phyloP scores from a whole-genome alignment of 2,329 filamentous ascomycete species.

The Epicoccum nigrum region DNA sequence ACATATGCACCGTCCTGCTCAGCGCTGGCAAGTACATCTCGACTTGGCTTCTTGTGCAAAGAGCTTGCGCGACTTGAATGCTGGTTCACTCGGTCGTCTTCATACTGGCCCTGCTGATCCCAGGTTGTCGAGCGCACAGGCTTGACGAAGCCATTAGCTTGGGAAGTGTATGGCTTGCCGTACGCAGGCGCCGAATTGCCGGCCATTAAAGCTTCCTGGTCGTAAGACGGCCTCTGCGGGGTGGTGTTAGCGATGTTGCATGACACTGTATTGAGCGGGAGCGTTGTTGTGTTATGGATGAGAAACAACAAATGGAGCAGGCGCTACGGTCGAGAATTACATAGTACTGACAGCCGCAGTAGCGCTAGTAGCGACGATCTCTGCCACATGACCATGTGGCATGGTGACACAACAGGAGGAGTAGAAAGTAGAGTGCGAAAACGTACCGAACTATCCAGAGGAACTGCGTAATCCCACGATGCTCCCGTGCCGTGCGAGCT shows the following conservation, averaged over 20 bases:
- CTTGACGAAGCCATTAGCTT: constrained; percentile 44
- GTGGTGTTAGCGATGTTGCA: constrained; percentile 28
- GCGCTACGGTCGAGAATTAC: constrained; percentile 32
- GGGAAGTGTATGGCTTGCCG: constrained; percentile 39
- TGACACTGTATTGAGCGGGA: neutral
- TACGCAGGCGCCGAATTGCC: constrained; percentile 39
- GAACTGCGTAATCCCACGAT: constrained; percentile 49
- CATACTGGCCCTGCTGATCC: constrained; percentile 38
- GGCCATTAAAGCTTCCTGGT: constrained; percentile 45
- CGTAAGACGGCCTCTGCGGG: constrained; percentile 36
- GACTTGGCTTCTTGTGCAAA: constrained; percentile 49
- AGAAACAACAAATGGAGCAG: constrained; percentile 15
- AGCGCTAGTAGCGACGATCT: constrained; percentile 24
- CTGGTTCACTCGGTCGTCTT: constrained; percentile 35
- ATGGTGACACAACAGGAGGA: constrained; percentile 5
- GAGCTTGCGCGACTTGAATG: constrained; percentile 45
- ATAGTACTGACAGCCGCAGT: constrained; percentile 28
- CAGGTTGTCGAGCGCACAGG: constrained; percentile 38
- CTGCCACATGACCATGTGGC: constrained; percentile 3
- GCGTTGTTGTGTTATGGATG: constrained; percentile 1
- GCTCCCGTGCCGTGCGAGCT: constrained; percentile 46
- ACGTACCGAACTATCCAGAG: constrained; percentile 46
- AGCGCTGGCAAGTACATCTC: constrained; percentile 50
- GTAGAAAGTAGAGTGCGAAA: constrained; percentile 4
- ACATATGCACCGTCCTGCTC: constrained; percentile 57